Evolutionary conservation across 2,329 filamentous ascomycete genomes (phyloP).

Genomic region (Alternaria infectoria): DNA sequence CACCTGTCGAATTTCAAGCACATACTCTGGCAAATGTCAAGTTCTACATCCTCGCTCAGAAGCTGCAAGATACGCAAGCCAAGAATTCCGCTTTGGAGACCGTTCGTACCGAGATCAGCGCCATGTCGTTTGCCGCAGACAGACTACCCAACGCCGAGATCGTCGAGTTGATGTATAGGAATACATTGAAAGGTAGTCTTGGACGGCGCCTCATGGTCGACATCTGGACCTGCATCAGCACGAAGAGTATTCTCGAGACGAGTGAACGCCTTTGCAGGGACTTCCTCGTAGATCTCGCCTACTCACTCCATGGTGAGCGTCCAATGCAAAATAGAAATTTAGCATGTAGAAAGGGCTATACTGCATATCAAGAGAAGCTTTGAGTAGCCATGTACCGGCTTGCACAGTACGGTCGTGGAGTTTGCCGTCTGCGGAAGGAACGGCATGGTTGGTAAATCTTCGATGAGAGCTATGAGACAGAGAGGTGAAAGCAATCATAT

Average conservation of each 20-base stretch:
- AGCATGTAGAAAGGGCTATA: too few species aligned
- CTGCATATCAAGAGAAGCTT: too few species aligned
- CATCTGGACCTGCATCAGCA: accelerated
- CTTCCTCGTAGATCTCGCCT: neutral
- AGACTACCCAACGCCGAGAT: neutral
- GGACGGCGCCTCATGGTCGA: neutral
- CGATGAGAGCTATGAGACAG: too few species aligned
- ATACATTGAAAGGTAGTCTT: neutral
- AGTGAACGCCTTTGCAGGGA: accelerated
- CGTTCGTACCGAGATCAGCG: too few species aligned
- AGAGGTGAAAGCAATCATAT: too few species aligned
- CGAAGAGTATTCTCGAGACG: accelerated
- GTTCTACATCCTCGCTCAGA: neutral
- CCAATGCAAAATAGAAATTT: too few species aligned
- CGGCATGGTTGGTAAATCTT: too few species aligned
- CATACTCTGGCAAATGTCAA: neutral
- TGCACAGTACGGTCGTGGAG: too few species aligned
- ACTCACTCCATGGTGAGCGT: neutral
- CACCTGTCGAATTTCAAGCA: neutral
- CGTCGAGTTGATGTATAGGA: neutral
- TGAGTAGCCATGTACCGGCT: too few species aligned
- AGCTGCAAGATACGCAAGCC: neutral
- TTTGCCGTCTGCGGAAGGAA: too few species aligned
- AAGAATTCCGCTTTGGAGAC: neutral
- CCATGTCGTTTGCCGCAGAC: neutral